Base-by-base conservation (phyloP, 495 filamentous ascomycete species). In the Thermochaetoides thermophila region DNA sequence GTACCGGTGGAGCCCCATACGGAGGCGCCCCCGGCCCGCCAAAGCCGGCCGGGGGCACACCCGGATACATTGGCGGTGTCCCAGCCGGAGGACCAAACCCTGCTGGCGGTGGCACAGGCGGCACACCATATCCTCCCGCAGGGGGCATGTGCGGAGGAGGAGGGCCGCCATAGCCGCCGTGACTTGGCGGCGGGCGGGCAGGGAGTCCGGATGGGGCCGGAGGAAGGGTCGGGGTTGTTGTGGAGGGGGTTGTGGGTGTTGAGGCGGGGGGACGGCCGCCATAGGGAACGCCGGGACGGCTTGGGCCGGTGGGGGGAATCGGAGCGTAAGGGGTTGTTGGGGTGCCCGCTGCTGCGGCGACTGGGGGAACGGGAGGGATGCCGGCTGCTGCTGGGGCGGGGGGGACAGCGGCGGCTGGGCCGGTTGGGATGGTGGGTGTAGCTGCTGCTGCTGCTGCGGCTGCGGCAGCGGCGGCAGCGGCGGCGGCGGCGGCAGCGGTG, bases 151-250 rank as follows among this genome's bases (percentile, higher is more conserved):
- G n/a, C n/a, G n/a, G n/a, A n/a, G n/a, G n/a, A n/a, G n/a, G n/a
- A n/a, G 82, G 81, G 7, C 79, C 78, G 11, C 79, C 78, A 46
- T 83, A 89, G 7, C 78, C 78, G 34, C 61, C 75, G 42, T 84
- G 77, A 23, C 75, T 81, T 3, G 77, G 81, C 2, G 83, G 82
- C 1, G 84, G 82, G 18, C 83, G 67, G 16, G 81, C 78, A 13
- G 82, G 84, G 10, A 86, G 56, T 15, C 82, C 80, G 4, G 78
- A 76, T 2, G 82, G 84, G 1, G 84, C 76, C 15, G 78, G 65
- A 2, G 60, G 71, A 14, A 64, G 52, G 7, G 12, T 10, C 31
- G 27, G n/a, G n/a, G n/a, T n/a, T n/a, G n/a, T n/a, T n/a, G n/a
- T n/a, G n/a, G n/a, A n/a, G n/a, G n/a, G n/a, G n/a, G n/a, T n/a